These are phyloP conservation scores for Musa troglodytarum DNA, from an alignment of 176 grass and related monocot genomes.

Conservation along the genomic window DNA sequence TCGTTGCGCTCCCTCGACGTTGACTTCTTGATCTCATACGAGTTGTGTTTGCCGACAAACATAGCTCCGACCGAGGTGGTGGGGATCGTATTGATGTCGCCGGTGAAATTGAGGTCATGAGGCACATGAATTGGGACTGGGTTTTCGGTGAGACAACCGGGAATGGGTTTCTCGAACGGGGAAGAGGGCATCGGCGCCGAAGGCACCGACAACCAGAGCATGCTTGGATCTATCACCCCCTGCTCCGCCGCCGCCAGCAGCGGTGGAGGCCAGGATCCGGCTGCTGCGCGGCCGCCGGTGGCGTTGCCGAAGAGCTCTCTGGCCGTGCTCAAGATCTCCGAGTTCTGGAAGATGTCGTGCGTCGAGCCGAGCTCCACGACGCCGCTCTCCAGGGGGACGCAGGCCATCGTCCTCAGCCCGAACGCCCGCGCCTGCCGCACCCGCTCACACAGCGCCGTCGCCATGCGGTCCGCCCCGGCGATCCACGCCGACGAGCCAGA, in stretches of 20 bases:
- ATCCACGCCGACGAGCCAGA: neutral
- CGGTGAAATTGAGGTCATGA: neutral
- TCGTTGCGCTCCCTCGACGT: too few species aligned
- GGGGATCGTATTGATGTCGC: too few species aligned
- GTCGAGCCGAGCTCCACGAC: constrained; percentile 18
- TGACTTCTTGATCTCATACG: neutral
- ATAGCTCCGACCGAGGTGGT: neutral
- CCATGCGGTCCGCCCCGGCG: neutral
- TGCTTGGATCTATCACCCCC: neutral
- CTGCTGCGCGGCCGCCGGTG: too few species aligned
- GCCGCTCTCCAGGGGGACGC: constrained; percentile 1
- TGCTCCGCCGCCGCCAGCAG: neutral
- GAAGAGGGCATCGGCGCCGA: neutral
- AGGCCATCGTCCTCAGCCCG: constrained; percentile 9
- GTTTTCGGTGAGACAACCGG: neutral
- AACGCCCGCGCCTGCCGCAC: constrained; percentile 1
- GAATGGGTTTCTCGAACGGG: neutral
- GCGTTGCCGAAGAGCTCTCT: neutral
- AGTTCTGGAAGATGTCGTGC: constrained; percentile 7
- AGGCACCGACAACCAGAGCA: neutral
- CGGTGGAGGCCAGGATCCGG: constrained; percentile 7
- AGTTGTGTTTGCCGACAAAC: too few species aligned
- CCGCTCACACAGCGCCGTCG: neutral
- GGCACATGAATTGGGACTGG: neutral
- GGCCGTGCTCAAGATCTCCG: constrained; percentile 1